phyloP scores from a whole-genome alignment of 176 grass and related monocot genomes.

The Carex myosuroides region DNA sequence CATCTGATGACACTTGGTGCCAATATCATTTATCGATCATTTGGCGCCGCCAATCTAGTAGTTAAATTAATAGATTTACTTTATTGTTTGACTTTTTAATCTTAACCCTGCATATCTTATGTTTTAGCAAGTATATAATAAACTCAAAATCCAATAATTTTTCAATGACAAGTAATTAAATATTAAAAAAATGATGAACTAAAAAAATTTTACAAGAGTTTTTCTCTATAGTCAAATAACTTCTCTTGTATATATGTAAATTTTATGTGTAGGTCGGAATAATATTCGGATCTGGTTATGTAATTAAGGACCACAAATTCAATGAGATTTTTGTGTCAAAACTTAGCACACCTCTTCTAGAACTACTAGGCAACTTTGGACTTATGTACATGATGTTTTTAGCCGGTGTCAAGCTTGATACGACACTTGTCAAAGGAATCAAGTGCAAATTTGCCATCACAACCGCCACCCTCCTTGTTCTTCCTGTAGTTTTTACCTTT shows the following conservation, averaged over 20 bases:
- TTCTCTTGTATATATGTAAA: not conserved
- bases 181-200: not conserved
- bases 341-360: constrained; percentile 13
- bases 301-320: not conserved
- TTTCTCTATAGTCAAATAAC: not conserved
- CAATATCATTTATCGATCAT: not conserved
- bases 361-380: constrained; percentile 22
- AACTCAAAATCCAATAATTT: not conserved
- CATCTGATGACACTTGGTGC: too few species aligned
- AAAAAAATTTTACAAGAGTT: not conserved
- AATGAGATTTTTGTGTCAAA: not conserved
- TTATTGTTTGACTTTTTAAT: not conserved
- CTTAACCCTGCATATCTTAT: not conserved
- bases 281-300: constrained; percentile 21
- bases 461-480: not conserved
- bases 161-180: not conserved
- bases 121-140: not conserved
- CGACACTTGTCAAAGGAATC: not conserved
- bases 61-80: not conserved
- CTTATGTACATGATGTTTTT: constrained; percentile 33
- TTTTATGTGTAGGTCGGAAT: not conserved
- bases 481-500: constrained; percentile 9
- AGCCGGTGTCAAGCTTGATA: constrained; percentile 30
- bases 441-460: constrained; percentile 24
- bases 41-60: not conserved